Percentiles rank a stretch among this genome's conserved stretches.
Evolutionary conservation across 106 monocot genomes (phyloP).

Genomic region (Vanilla planifolia): DNA sequence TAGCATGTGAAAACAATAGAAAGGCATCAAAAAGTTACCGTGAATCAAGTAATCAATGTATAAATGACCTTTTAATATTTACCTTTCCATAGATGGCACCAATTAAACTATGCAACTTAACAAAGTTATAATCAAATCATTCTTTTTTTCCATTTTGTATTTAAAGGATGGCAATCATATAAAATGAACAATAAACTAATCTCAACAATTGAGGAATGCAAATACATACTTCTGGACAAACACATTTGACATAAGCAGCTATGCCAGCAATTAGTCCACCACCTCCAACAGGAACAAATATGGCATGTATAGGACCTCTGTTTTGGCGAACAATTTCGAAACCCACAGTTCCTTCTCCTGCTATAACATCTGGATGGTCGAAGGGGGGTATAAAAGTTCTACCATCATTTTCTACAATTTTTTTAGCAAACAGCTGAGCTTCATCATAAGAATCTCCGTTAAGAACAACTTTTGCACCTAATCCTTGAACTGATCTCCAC

Average conservation of each 20-base stretch:
- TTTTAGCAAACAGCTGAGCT: constrained; percentile 81
- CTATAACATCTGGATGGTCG: constrained; percentile 88
- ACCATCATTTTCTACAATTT: constrained; percentile 41
- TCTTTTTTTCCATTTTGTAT: not conserved
- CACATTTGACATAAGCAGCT: constrained; percentile 88
- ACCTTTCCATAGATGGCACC: not conserved
- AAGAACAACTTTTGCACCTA: constrained; percentile 87
- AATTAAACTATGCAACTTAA: too few relatives aligned
- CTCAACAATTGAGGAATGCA: not conserved
- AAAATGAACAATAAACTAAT: not conserved
- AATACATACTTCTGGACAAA: constrained; percentile 71
- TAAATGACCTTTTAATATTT: too few relatives aligned
- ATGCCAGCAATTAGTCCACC: constrained; percentile 97
- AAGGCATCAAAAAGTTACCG: too few relatives aligned
- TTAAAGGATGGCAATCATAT: constrained; percentile 2
- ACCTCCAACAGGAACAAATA: constrained; percentile 99
- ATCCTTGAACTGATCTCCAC: constrained; percentile 88
- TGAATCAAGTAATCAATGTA: too few relatives aligned
- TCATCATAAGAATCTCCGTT: constrained; percentile 97
- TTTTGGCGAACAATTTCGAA: constrained; percentile 90
- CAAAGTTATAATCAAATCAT: not conserved
- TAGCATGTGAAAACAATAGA: too few relatives aligned
- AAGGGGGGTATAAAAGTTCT: constrained; percentile 93
- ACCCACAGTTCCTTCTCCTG: constrained; percentile 90
- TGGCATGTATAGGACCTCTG: constrained; percentile 72